Base-by-base conservation (phyloP, 768 basidiomycete genomes). In the Calvatia gigantea region DNA sequence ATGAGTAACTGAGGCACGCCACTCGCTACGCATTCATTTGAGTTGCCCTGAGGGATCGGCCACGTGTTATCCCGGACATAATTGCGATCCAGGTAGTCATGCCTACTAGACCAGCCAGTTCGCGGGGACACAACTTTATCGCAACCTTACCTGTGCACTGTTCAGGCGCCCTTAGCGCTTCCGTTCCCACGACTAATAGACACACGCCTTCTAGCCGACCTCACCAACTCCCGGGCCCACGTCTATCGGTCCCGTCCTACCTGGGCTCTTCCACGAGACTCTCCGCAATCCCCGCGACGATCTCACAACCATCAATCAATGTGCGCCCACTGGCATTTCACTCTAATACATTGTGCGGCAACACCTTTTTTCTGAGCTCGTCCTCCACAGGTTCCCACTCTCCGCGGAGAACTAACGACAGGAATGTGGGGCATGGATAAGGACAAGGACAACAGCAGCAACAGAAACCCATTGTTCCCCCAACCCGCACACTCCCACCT, bases 291-390 rank as follows among this genome's bases (percentile, higher is more conserved):
- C 48, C 25, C 37, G 37, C 14, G 46, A 55, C 23, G 54, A 55
- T 31, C 29, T 55, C 15, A 3, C 37, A 3, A 48, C 54, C 15
- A 45, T 55, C 37, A 48, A 47, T 14, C 25, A 39, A 25, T 55
- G 54, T 32, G 35, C 54, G 7, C 54, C 48, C 8, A 37, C 37
- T 3, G 47, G 54, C 25, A 27, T 25, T 6, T 39, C 45, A 7
- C 38, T 55, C 15, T 37, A 46, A 48, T 48, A 48, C 11, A 55
- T 55, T 38, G 54, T 55, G 6, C 54, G 48, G 41, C 54, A 48
- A 14, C 54, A 55, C 25, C 29, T 55, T 6, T 55, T 55, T 27
- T 38, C 54, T 29, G 45, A 48, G 19, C 14, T 55, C 17, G 48
- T 38, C 0, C 17, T 55, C n/a, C 19, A 47, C 27, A 45, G 54